Percentiles rank a stretch among this genome's conserved stretches.
phyloP scores from a whole-genome alignment of 805 yeast species.

The Lipomyces lipofer region DNA sequence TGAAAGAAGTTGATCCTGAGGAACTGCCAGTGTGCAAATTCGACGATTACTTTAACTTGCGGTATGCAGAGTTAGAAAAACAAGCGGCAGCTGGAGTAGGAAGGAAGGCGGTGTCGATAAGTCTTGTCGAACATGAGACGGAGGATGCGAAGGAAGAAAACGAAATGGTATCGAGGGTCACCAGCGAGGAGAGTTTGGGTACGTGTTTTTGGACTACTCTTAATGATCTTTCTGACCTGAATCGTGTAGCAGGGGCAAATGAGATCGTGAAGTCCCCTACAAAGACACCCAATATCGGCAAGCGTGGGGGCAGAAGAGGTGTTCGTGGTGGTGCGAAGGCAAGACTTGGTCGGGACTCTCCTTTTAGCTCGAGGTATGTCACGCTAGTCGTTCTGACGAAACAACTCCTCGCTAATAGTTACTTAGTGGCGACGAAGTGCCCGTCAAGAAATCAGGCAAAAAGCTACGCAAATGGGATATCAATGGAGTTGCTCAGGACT shows the following conservation, averaged over 20 bases:
- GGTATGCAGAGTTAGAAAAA: slow-evolving; percentile 36
- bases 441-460: slow-evolving; percentile 31
- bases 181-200: neutral
- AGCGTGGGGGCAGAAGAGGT: slow-evolving; percentile 20
- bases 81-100: slow-evolving; percentile 10
- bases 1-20: slow-evolving; percentile 16
- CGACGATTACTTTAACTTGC: slow-evolving; percentile 38
- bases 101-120: slow-evolving; percentile 3
- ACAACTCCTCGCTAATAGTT: too few species aligned
- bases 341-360: neutral
- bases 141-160: slow-evolving; percentile 1
- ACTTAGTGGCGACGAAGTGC: slow-evolving; percentile 5
- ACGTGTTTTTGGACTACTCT: too few species aligned
- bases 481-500: slow-evolving; percentile 55
- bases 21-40: slow-evolving; percentile 32
- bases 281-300: slow-evolving; percentile 4
- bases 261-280: neutral
- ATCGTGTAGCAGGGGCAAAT: too few species aligned
- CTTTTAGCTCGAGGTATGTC: neutral
- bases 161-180: neutral
- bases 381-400: too few species aligned
- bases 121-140: neutral
- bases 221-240: too few species aligned
- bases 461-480: slow-evolving; percentile 65
- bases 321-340: slow-evolving; percentile 1